Percentiles rank a stretch among this genome's conserved stretches.
phyloP scores from a whole-genome alignment of 148 eudicot genomes.

The Amaranthus cruentus region DNA sequence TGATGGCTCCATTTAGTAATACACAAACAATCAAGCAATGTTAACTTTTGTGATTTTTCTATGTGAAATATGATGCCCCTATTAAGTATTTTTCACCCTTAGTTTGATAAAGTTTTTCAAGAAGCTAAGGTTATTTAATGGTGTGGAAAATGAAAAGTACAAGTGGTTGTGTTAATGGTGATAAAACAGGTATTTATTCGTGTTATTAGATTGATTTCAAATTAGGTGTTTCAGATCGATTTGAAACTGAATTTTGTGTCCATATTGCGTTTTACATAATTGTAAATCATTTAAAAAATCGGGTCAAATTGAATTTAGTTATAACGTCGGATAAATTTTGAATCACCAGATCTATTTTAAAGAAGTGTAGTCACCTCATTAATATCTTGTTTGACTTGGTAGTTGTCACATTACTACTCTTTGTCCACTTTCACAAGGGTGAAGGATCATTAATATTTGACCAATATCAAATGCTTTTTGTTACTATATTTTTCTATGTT shows the following conservation, averaged over 20 bases:
- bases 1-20: slow-evolving; percentile 1
- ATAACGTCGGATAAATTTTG: no score
- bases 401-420: slow-evolving; percentile 3
- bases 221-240: no score
- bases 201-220: no score
- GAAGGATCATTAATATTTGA: background rate
- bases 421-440: slow-evolving; percentile 7
- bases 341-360: background rate
- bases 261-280: no score
- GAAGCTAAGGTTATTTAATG: background rate
- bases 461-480: background rate
- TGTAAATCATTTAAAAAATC: no score
- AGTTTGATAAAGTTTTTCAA: background rate
- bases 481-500: no score
- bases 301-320: no score
- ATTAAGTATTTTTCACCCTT: background rate
- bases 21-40: background rate
- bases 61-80: background rate
- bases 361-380: slow-evolving; percentile 6
- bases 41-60: background rate
- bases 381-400: slow-evolving; percentile 19
- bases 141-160: background rate
- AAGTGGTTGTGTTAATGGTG: background rate
- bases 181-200: no score
- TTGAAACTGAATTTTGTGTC: no score